Evolutionary conservation across 75 land plant genomes (phyloP).

Genomic region (Cryptomeria japonica): DNA sequence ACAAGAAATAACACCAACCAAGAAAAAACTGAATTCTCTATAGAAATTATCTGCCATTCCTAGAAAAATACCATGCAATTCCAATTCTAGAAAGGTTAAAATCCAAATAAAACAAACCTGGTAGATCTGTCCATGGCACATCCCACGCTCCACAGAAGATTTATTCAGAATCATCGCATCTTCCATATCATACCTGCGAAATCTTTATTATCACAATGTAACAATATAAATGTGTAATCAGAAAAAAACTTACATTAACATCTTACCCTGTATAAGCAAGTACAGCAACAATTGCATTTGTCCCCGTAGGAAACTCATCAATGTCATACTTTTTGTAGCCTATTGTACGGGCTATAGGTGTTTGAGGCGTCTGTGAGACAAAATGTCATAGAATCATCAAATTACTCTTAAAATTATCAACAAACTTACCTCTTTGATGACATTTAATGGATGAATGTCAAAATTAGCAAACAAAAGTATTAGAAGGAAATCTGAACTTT

Average conservation of each 20-base stretch:
- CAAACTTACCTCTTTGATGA: neutral
- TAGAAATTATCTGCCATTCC: neutral
- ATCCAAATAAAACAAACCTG: slow-evolving; percentile 51
- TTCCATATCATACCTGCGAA: slow-evolving; percentile 94
- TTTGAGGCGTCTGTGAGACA: slow-evolving; percentile 83
- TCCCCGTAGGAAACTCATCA: slow-evolving; percentile 96
- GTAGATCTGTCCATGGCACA: slow-evolving; percentile 91
- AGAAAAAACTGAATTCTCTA: neutral
- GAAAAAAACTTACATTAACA: neutral
- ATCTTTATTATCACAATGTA: neutral
- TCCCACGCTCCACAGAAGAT: slow-evolving; percentile 94
- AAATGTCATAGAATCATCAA: neutral
- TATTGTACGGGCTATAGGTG: slow-evolving; percentile 82
- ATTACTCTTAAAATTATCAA: neutral
- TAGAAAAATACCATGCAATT: neutral
- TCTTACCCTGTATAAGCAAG: slow-evolving; percentile 94
- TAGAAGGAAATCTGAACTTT: neutral
- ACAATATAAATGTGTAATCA: neutral
- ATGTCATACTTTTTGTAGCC: slow-evolving; percentile 71
- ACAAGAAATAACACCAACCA: neutral
- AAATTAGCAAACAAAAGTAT: neutral
- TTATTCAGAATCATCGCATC: slow-evolving; percentile 99
- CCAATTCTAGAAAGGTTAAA: neutral
- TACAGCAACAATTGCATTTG: slow-evolving; percentile 99
- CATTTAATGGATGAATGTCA: neutral